Conservation (phyloP, 148 eudicot species). For the Rhododendron ferrugineum region DNA sequence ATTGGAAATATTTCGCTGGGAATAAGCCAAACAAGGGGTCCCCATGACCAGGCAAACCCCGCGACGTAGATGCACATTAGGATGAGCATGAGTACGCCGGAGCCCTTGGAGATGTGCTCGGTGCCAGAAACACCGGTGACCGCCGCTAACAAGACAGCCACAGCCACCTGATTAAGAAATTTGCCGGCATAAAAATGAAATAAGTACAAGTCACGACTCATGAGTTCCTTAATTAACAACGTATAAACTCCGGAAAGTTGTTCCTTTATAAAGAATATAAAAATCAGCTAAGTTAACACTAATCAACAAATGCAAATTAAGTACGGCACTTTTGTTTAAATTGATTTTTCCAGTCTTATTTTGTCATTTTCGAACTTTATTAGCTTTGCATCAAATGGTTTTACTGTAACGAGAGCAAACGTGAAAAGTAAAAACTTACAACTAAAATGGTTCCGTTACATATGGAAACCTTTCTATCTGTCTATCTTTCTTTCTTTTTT, state of each 20-base stretch:
- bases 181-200: not conserved
- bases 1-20: conserved; percentile 64
- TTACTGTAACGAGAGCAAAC: no score
- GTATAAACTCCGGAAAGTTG: not conserved
- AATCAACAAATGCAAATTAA: not conserved
- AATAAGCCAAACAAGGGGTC: conserved; percentile 52
- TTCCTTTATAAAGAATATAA: no score
- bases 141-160: conserved; percentile 33
- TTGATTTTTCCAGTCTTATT: not conserved
- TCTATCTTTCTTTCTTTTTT: no score
- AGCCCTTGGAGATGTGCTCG: conserved; percentile 29
- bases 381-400: no score
- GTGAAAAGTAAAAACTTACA: no score
- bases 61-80: conserved; percentile 58
- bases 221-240: no score
- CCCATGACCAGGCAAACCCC: conserved; percentile 74
- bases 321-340: not conserved
- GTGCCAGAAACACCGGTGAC: conserved; percentile 40
- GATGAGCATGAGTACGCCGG: conserved; percentile 28
- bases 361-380: no score
- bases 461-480: no score
- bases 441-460: no score
- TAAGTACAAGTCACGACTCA: not conserved
- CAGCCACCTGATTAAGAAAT: conserved; percentile 23
- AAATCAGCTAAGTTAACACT: no score